Percentiles rank a stretch among this genome's conserved stretches.
Conservation (phyloP, 2,329 filamentous ascomycete species). For the Arthroderma sp. region DNA sequence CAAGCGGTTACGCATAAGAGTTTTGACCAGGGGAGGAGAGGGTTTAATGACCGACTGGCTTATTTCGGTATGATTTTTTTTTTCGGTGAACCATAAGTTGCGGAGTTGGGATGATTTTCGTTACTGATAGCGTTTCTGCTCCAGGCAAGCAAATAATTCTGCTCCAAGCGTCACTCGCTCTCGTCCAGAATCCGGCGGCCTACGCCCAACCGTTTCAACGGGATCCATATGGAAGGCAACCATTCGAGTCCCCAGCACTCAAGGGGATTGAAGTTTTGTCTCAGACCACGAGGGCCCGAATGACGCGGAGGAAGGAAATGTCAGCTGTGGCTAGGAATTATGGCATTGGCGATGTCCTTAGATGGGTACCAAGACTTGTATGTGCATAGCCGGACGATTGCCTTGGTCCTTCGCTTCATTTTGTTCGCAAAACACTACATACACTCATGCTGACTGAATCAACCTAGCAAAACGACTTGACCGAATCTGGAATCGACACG, state of each 20-base stretch:
- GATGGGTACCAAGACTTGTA: conserved; percentile 83
- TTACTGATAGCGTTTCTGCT: conserved; percentile 2
- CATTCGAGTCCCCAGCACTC: conserved; percentile 60
- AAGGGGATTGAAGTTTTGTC: conserved; percentile 63
- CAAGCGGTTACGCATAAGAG: conserved; percentile 95
- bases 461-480: conserved; percentile 51
- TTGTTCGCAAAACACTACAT: background rate
- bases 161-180: conserved; percentile 52
- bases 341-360: conserved; percentile 60
- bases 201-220: conserved; percentile 23
- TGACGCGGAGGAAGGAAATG: conserved; percentile 55
- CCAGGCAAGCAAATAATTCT: conserved; percentile 52
- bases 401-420: too few species aligned
- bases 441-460: background rate
- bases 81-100: background rate
- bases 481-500: conserved; percentile 58
- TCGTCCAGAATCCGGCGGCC: conserved; percentile 39
- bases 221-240: conserved; percentile 47
- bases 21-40: conserved; percentile 86
- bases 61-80: conserved; percentile 69
- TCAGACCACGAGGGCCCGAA: conserved; percentile 44
- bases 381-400: conserved; percentile 20
- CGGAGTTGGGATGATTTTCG: background rate
- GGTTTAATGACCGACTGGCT: conserved; percentile 88
- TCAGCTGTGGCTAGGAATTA: conserved; percentile 56